Percentiles rank a stretch among this genome's conserved stretches.
phyloP scores from a whole-genome alignment of 2,329 filamentous ascomycete genomes.

The Colletotrichum caudatum region DNA sequence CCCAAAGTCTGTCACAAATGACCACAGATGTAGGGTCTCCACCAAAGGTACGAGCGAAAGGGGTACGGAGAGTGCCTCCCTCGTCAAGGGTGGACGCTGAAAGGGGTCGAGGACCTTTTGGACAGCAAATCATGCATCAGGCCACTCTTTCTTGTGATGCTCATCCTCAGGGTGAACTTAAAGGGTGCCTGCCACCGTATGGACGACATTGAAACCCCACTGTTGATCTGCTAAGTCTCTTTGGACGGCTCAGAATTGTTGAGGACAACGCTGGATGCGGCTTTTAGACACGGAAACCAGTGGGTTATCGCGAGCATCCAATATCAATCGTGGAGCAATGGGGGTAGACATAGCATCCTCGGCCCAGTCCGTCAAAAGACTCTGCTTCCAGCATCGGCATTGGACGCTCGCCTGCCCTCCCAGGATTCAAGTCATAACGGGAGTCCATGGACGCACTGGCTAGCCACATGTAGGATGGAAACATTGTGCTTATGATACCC shows the following conservation, averaged over 20 bases:
- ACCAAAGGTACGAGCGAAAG: constrained; percentile 10
- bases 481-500: not conserved
- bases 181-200: constrained; percentile 5
- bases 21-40: constrained; percentile 22
- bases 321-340: not conserved
- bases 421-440: constrained; percentile 1
- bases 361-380: not conserved
- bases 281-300: not conserved
- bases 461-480: not conserved
- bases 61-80: constrained; percentile 3
- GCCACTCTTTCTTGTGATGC: not conserved
- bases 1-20: constrained; percentile 34
- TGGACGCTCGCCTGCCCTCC: not conserved
- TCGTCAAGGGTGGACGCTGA: not conserved
- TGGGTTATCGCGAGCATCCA: not conserved
- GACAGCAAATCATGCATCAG: not conserved
- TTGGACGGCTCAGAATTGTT: not conserved
- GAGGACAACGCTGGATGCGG: not conserved
- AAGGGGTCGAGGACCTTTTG: not conserved
- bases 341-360: not conserved
- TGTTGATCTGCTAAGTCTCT: not conserved
- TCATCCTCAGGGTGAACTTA: not conserved
- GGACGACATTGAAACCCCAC: not conserved
- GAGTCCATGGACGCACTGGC: not conserved
- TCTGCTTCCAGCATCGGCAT: not conserved